phyloP scores from a whole-genome alignment of 2,329 filamentous ascomycete species.

The Xylaria sp. region DNA sequence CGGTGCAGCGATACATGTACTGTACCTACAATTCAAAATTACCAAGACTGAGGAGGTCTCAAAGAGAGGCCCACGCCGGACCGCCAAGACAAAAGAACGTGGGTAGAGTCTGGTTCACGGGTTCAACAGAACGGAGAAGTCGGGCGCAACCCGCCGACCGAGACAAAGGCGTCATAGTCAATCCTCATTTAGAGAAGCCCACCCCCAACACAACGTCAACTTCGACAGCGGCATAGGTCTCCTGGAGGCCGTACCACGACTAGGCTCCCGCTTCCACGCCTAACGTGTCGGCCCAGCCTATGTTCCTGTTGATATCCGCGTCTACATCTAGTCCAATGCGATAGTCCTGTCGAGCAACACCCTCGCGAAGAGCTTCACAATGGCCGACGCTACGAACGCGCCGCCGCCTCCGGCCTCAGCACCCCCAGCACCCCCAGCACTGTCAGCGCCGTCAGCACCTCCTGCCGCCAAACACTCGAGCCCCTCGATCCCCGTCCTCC shows the following conservation, averaged over 20 bases:
- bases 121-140: not conserved
- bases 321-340: slow-evolving; percentile 13
- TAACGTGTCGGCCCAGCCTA: not conserved
- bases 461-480: slow-evolving; percentile 32
- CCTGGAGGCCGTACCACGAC: not conserved
- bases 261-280: not conserved
- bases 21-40: no score
- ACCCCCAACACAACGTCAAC: not conserved
- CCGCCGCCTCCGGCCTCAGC: slow-evolving; percentile 24
- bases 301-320: not conserved
- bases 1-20: not conserved
- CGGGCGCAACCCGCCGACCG: not conserved
- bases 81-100: not conserved
- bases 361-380: slow-evolving; percentile 14
- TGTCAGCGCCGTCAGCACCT: slow-evolving; percentile 15
- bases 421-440: slow-evolving; percentile 13
- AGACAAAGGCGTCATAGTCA: not conserved
- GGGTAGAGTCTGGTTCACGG: no score
- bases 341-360: slow-evolving; percentile 11
- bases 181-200: no score
- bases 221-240: not conserved
- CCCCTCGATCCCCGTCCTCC: slow-evolving; percentile 69
- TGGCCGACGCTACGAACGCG: slow-evolving; percentile 31
- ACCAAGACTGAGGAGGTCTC: not conserved
- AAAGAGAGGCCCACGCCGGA: not conserved